Conservation (phyloP, 805 yeast genomes). For the Tetrapisispora namnaoensis region DNA sequence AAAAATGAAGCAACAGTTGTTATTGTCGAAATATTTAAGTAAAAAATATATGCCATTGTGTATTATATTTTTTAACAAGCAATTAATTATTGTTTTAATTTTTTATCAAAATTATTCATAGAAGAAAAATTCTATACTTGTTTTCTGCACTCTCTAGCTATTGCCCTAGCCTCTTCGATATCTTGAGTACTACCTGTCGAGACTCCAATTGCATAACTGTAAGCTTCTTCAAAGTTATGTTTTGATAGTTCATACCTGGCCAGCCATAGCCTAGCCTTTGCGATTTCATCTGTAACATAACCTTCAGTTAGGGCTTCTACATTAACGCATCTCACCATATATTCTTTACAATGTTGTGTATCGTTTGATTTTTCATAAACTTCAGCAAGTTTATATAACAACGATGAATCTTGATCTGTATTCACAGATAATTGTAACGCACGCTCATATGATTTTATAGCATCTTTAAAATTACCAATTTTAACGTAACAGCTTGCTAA, state of each 20-base stretch:
- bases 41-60: too few relatives aligned
- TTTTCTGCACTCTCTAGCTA: slow-evolving; percentile 67
- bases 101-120: too few relatives aligned
- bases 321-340: slow-evolving; percentile 53
- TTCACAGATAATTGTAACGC: slow-evolving; percentile 49
- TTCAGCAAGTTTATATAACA: slow-evolving; percentile 53
- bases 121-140: slow-evolving; percentile 25
- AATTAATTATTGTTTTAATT: too few relatives aligned
- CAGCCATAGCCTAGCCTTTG: slow-evolving; percentile 79
- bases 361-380: slow-evolving; percentile 53
- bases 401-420: slow-evolving; percentile 44
- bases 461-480: slow-evolving; percentile 56
- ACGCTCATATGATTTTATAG: slow-evolving; percentile 72
- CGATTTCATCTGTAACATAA: slow-evolving; percentile 53
- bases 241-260: slow-evolving; percentile 55
- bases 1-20: too few relatives aligned
- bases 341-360: slow-evolving; percentile 41
- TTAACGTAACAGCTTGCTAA: slow-evolving; percentile 83
- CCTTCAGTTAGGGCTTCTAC: slow-evolving; percentile 53
- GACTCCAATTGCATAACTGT: slow-evolving; percentile 61
- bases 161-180: slow-evolving; percentile 79
- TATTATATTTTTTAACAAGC: too few relatives aligned
- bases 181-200: slow-evolving; percentile 71
- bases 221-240: slow-evolving; percentile 57
- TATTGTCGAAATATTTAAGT: too few relatives aligned